Evolutionary conservation across 768 basidiomycete species (phyloP).

Genomic region (Lactifluus volemus): DNA sequence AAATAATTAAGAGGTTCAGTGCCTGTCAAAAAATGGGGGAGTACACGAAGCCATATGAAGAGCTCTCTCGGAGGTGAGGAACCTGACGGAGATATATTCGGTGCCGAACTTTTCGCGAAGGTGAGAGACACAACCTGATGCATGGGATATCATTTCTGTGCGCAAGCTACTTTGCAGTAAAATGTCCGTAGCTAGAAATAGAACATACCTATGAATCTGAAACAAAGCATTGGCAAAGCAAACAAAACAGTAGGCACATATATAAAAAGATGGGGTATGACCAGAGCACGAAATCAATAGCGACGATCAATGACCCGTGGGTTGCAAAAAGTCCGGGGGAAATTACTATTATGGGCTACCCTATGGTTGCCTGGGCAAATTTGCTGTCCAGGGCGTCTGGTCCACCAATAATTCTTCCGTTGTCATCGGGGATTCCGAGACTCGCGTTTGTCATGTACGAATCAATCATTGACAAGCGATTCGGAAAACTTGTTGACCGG

Average conservation of each 20-base stretch:
- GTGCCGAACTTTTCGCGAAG: background rate
- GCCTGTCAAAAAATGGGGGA: background rate
- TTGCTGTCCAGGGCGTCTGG: background rate
- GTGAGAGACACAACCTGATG: too few species aligned
- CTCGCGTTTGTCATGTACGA: background rate
- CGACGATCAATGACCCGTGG: background rate
- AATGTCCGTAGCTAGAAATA: background rate
- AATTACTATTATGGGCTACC: background rate
- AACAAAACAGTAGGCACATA: background rate
- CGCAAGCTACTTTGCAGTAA: background rate
- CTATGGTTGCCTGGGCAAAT: conserved; percentile 10
- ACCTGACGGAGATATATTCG: background rate
- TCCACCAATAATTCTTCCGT: conserved; percentile 6
- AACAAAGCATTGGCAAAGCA: background rate
- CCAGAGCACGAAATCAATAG: background rate
- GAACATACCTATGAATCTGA: background rate
- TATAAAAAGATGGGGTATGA: background rate
- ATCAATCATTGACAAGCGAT: conserved; percentile 4
- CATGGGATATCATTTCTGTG: background rate
- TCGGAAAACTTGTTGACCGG: background rate
- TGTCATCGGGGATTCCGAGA: conserved; percentile 5
- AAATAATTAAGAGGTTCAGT: background rate
- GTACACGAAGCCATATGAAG: background rate
- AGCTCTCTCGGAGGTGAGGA: background rate
- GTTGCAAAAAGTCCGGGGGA: background rate